These are phyloP conservation scores for Striga hermonthica DNA, from an alignment of 305 asterid species.

Conservation along the genomic window DNA sequence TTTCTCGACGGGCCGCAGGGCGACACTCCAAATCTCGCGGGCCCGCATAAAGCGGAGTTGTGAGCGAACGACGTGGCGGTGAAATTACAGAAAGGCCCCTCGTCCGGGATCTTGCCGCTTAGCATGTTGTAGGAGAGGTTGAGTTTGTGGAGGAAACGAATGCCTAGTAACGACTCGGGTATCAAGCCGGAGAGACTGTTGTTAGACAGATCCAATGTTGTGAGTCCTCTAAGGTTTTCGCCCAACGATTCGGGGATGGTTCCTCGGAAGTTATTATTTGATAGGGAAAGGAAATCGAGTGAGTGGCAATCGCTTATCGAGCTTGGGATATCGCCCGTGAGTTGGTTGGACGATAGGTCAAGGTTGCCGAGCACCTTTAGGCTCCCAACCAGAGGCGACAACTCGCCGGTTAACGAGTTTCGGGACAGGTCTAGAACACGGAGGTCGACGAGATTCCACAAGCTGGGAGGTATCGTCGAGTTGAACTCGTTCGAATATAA, in stretches of 20 bases:
- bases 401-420: not conserved
- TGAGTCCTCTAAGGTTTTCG: not conserved
- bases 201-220: not conserved
- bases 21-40: not conserved
- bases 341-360: not conserved
- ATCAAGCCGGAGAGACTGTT: not conserved
- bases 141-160: not conserved
- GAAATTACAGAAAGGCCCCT: constrained; percentile 7
- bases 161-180: not conserved
- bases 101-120: not conserved
- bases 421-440: not conserved
- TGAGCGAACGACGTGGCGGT: not conserved
- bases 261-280: not conserved
- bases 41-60: constrained; percentile 2
- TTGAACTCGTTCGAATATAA: constrained; percentile 17
- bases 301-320: not conserved
- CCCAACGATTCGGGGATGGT: constrained; percentile 2
- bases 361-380: not conserved
- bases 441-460: not conserved
- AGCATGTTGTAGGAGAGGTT: not conserved
- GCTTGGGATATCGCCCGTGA: constrained; percentile 3
- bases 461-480: constrained; percentile 20
- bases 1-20: not conserved
- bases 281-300: not conserved
- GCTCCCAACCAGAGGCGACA: not conserved